Percentiles rank a stretch among this genome's conserved stretches.
phyloP scores from a whole-genome alignment of 1,284 basidiomycete species.

The Volvariella volvacea region DNA sequence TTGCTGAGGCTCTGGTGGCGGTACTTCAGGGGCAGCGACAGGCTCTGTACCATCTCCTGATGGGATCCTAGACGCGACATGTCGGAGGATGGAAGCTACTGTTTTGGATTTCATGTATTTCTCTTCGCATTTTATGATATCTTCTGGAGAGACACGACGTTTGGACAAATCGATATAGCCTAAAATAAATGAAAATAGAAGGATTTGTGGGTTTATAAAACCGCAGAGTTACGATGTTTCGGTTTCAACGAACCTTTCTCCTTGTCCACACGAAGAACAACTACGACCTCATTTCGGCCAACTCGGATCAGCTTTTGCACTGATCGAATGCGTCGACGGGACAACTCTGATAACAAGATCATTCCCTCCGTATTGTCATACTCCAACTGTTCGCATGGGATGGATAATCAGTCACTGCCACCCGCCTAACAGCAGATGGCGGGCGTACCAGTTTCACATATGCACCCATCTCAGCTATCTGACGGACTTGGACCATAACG shows the following conservation, averaged over 20 bases:
- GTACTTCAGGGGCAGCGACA: conserved; percentile 18
- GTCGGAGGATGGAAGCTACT: conserved; percentile 88
- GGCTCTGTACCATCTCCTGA: conserved; percentile 30
- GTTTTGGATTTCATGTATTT: conserved; percentile 97
- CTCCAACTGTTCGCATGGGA: conserved; percentile 62
- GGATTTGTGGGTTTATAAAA: too few species aligned
- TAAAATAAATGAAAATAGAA: too few species aligned
- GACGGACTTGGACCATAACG: conserved; percentile 98
- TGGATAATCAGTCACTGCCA: not conserved
- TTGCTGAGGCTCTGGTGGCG: conserved; percentile 29
- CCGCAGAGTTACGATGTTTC: too few species aligned
- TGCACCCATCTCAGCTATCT: conserved; percentile 99
- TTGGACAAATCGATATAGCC: conserved; percentile 99
- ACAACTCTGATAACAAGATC: conserved; percentile 97
- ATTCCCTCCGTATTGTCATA: conserved; percentile 99
- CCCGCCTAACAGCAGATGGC: not conserved
- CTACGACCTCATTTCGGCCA: conserved; percentile 97
- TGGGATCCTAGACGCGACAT: conserved; percentile 86
- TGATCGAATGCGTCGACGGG: conserved; percentile 91
- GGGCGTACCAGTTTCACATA: conserved; percentile 90
- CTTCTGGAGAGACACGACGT: conserved; percentile 97
- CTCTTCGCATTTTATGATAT: conserved; percentile 98
- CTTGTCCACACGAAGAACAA: conserved; percentile 97
- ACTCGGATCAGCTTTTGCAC: conserved; percentile 99
- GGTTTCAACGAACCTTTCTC: conserved; percentile 84